Percentiles rank a stretch among this genome's conserved stretches.
Evolutionary conservation across 345 rosid species (phyloP).

Genomic region (Lumnitzera littorea): DNA sequence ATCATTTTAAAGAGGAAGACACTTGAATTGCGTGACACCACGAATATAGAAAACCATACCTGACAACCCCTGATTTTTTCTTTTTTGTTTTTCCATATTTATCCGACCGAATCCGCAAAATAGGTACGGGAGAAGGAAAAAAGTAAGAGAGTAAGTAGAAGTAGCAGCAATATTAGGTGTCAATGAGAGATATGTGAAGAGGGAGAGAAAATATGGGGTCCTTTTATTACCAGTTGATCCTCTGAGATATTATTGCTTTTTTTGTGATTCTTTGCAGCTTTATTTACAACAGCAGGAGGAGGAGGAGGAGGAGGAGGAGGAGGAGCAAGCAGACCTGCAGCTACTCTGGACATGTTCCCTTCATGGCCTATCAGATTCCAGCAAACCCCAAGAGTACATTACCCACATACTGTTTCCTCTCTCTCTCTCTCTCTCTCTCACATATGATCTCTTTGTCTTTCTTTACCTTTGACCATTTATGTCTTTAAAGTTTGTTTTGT

Average conservation of each 20-base stretch:
- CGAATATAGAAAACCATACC: slow-evolving; percentile 34
- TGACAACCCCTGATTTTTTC: slow-evolving; percentile 29
- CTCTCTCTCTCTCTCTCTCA: slow-evolving; percentile 48
- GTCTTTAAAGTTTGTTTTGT: too few relatives aligned
- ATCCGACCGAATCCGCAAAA: slow-evolving; percentile 28
- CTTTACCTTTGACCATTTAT: too few relatives aligned
- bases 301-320: slow-evolving; percentile 18
- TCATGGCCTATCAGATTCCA: slow-evolving; percentile 99
- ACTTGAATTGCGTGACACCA: slow-evolving; percentile 64
- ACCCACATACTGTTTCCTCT: slow-evolving; percentile 21
- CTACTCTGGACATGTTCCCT: slow-evolving; percentile 99
- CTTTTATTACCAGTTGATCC: slow-evolving; percentile 11
- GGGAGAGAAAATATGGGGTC: not conserved
- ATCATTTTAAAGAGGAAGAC: slow-evolving; percentile 46
- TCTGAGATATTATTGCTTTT: slow-evolving; percentile 15
- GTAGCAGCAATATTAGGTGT: too few relatives aligned
- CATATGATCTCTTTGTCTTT: not conserved
- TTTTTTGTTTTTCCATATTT: slow-evolving; percentile 1
- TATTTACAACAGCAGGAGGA: slow-evolving; percentile 29
- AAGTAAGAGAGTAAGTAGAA: slow-evolving; percentile 3
- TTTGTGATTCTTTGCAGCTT: slow-evolving; percentile 69
- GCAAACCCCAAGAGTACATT: slow-evolving; percentile 73
- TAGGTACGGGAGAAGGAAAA: slow-evolving; percentile 12
- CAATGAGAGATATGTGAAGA: too few relatives aligned
- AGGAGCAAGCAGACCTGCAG: slow-evolving; percentile 57